phyloP scores from a whole-genome alignment of 768 basidiomycete species.

The Podaxis rugospora region DNA sequence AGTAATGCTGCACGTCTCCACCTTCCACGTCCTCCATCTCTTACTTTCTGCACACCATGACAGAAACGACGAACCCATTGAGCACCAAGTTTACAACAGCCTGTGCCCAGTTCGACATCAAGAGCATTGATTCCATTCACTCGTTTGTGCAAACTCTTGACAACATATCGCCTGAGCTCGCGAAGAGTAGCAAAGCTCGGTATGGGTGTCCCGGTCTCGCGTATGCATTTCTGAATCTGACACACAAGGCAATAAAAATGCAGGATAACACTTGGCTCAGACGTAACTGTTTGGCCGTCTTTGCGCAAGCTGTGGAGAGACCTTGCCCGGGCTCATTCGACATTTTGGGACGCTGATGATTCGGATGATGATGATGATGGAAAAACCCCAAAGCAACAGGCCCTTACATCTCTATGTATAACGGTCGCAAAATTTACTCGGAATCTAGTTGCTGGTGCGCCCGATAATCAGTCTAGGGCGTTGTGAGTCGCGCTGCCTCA shows the following conservation, averaged over 20 bases:
- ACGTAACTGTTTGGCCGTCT: slow-evolving; percentile 50
- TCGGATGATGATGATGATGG: slow-evolving; percentile 30
- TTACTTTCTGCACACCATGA: slow-evolving; percentile 15
- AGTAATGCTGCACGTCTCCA: background rate
- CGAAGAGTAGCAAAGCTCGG: slow-evolving; percentile 38
- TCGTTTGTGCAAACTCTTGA: slow-evolving; percentile 42
- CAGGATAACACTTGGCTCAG: slow-evolving; percentile 30
- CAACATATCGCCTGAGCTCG: slow-evolving; percentile 45
- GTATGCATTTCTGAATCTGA: background rate
- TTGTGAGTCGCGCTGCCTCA: slow-evolving; percentile 48
- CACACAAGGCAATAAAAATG: background rate
- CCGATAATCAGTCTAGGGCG: slow-evolving; percentile 64
- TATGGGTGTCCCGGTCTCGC: slow-evolving; percentile 14
- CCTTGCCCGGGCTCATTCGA: slow-evolving; percentile 41
- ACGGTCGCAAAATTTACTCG: slow-evolving; percentile 74
- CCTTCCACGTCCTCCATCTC: background rate
- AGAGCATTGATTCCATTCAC: slow-evolving; percentile 25
- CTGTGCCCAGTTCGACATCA: slow-evolving; percentile 39
- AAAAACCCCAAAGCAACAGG: slow-evolving; percentile 25
- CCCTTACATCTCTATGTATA: slow-evolving; percentile 37
- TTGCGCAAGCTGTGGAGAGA: slow-evolving; percentile 56
- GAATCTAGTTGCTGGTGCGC: slow-evolving; percentile 75
- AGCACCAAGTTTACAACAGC: slow-evolving; percentile 35
- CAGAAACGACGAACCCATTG: slow-evolving; percentile 16
- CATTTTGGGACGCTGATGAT: slow-evolving; percentile 48